Base-by-base conservation (phyloP, 2,329 filamentous ascomycete genomes). In the Alternaria triticina region DNA sequence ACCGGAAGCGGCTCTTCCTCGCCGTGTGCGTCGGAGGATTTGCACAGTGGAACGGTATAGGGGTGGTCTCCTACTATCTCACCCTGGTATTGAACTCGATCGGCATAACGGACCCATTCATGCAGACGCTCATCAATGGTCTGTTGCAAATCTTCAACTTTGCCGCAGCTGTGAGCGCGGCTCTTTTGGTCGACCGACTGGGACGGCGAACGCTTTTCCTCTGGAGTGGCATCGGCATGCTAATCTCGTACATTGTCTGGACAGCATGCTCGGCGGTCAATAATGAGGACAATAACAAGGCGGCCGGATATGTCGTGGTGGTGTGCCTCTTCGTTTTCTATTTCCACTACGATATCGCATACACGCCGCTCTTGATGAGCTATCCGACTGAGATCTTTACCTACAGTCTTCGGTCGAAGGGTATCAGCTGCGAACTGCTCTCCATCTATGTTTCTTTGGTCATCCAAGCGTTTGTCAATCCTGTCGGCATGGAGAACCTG, bases 401-500 rank as follows among this genome's bases (percentile, higher is more conserved):
- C 0, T 85, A 81, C 72, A 77, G 75, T 28, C 79, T 85, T 50
- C 82, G 83, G 13, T 67, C 82, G 46, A 84, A 84, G 72, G 83
- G 83, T 12, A 47, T 73, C 5, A 70, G 63, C 22, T 74, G 84
- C 45, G 87, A 67, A 62, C 69, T 71, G 49, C 64, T 89, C 82
- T 89, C 89, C 75, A 89, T 78, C 83, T 87, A 59, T 81, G 87
- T 57, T 80, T 89, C 47, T 83, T 62, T 67, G 17, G 50, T 88
- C 44, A 83, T 90, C 65, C 86, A 86, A 70, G 86, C 87, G 80
- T 87, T 81, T 65, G 85, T 85, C 70, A 90, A 90, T 80, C 75
- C 74, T 0, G 71, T 79, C 30, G 77, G 72, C 1, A 65, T 79
- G 40, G 68, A 74, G 6, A 57, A 66, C 5, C 64, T 79, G n/a